Conservation (phyloP, 73 alveolate genomes). For the Diophrys appendiculata region DNA sequence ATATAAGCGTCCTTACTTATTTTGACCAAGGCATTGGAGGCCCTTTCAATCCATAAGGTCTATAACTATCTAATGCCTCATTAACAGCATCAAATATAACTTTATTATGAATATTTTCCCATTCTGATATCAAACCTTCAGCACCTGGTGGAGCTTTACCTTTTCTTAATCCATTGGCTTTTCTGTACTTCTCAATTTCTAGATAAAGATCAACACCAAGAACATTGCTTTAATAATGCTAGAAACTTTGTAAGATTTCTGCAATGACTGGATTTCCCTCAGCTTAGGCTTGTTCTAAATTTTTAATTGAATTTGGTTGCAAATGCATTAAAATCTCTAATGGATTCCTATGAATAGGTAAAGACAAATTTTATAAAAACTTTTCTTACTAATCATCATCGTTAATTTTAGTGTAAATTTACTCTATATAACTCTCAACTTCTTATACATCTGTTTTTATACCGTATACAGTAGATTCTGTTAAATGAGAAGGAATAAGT, state of each 20-base stretch:
- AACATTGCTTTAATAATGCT: constrained; percentile 36
- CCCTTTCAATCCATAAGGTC: constrained; percentile 87
- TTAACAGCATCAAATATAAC: constrained; percentile 82
- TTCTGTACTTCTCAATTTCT: constrained; percentile 52
- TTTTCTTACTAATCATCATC: constrained; percentile 41
- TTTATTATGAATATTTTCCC: constrained; percentile 88
- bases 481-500: not conserved
- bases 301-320: constrained; percentile 22
- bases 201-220: constrained; percentile 57
- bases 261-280: constrained; percentile 23
- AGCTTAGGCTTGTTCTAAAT: constrained; percentile 1
- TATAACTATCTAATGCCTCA: constrained; percentile 80
- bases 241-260: no score
- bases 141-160: constrained; percentile 18
- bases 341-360: constrained; percentile 51
- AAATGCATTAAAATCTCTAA: constrained; percentile 54
- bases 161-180: constrained; percentile 15
- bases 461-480: constrained; percentile 18
- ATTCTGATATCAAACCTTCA: constrained; percentile 52
- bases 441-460: constrained; percentile 15
- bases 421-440: constrained; percentile 22
- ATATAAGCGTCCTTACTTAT: constrained; percentile 44
- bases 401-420: constrained; percentile 16
- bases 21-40: constrained; percentile 88
- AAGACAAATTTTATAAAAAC: constrained; percentile 33